Percentiles rank a stretch among this genome's conserved stretches.
These are phyloP conservation scores for Prunella vulgaris DNA, from an alignment of 257 asterid genomes.

Conservation along the genomic window DNA sequence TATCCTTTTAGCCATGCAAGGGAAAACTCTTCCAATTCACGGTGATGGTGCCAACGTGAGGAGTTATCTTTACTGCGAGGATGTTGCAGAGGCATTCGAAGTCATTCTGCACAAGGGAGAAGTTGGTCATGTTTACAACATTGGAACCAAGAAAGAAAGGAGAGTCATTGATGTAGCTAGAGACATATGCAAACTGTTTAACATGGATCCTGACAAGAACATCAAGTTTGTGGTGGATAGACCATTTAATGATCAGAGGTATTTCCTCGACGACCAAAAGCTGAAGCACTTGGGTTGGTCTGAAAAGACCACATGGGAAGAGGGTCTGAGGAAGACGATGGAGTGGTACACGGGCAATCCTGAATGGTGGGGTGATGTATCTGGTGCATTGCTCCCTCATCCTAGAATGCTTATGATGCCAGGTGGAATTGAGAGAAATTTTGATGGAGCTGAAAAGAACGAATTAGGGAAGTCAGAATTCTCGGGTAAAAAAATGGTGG, in stretches of 20 bases:
- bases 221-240: constrained; percentile 87
- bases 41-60: constrained; percentile 96
- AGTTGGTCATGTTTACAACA: constrained; percentile 93
- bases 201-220: constrained; percentile 69
- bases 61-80: constrained; percentile 92
- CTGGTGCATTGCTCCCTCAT: constrained; percentile 97
- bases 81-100: constrained; percentile 97
- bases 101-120: constrained; percentile 88
- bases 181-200: constrained; percentile 76
- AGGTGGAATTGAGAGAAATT: constrained; percentile 66
- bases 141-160: constrained; percentile 92
- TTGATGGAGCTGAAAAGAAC: constrained; percentile 63
- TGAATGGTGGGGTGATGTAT: constrained; percentile 97
- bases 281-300: constrained; percentile 84
- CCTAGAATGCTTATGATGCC: constrained; percentile 98
- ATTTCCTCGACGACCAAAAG: constrained; percentile 92
- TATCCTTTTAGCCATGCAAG: constrained; percentile 83
- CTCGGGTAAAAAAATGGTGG: constrained; percentile 42
- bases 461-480: constrained; percentile 51
- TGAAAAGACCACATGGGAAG: constrained; percentile 84
- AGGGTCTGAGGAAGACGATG: constrained; percentile 80
- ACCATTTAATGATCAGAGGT: constrained; percentile 96
- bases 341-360: constrained; percentile 88
- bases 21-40: constrained; percentile 86
- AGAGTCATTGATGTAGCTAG: constrained; percentile 87